A percentile compares a stretch with the other conserved stretches of the same genome.
Evolutionary conservation across 768 basidiomycete species (phyloP).

Genomic region (Suillus clintonianus): DNA sequence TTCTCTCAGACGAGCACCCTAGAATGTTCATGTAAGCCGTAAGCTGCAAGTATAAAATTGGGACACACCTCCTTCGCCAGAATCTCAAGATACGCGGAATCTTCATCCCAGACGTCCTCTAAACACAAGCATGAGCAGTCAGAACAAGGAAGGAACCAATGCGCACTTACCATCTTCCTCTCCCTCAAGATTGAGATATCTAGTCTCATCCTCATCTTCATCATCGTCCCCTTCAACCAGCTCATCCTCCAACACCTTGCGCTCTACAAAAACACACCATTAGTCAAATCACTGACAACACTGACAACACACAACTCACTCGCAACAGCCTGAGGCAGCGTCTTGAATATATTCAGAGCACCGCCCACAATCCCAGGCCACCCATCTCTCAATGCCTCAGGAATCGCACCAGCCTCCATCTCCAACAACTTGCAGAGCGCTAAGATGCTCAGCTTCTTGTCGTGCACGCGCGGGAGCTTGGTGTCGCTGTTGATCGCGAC

Average conservation of each 20-base stretch:
- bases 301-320: conserved; percentile 43
- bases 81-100: conserved; percentile 86
- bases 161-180: conserved; percentile 54
- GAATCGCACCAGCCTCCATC: conserved; percentile 57
- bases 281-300: not conserved
- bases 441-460: conserved; percentile 82
- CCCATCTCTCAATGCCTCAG: conserved; percentile 60
- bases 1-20: conserved; percentile 76
- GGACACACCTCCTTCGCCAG: conserved; percentile 73
- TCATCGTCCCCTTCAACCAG: conserved; percentile 44
- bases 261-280: conserved; percentile 38
- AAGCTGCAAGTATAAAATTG: not conserved
- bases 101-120: conserved; percentile 92
- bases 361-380: conserved; percentile 79
- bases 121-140: conserved; percentile 4
- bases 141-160: not conserved
- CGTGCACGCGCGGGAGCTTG: conserved; percentile 81
- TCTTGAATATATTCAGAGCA: conserved; percentile 73
- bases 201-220: conserved; percentile 51
- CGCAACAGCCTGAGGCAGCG: conserved; percentile 73
- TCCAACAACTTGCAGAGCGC: conserved; percentile 79
- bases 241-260: conserved; percentile 61
- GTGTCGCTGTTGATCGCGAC: conserved; percentile 58
- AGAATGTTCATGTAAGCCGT: conserved; percentile 5
- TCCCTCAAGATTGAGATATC: conserved; percentile 61